Base-by-base conservation (phyloP, 306 rosid species). In the Dicorynia guianensis region DNA sequence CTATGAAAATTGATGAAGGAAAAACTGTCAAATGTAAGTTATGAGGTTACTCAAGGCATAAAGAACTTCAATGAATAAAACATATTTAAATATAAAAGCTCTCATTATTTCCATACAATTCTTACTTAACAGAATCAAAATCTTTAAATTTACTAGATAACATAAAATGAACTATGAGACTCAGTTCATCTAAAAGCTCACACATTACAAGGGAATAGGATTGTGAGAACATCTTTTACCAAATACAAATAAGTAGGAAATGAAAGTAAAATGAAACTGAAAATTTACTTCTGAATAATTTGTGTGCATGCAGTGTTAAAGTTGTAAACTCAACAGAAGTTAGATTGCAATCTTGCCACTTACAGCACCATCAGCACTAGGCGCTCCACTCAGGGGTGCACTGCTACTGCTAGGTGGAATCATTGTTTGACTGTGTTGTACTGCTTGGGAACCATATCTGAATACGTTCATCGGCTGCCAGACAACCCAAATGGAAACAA, bases 381-480 rank as follows among this genome's bases (percentile, higher is more conserved):
- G 74, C 67, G 87, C 84, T 74, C 85, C 89, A 76, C 60, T 73
- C 63, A 80, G 68, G 75, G 74, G 80, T 82, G 82, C 89, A 77
- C 71, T 74, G 73, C 75, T 81, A 33, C 63, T 75, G 71, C 81
- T 80, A 7, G 84, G 86, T 43, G 90, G 85, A 79, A 78, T 81
- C 74, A 59, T 63, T 74, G 90, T 72, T 81, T 88, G 93, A 81
- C 75, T 76, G 53, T 87, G 90, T 33, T 85, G 88, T 53, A 63
- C 77, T 62, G 80, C 44, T 57, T 86, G 93, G 70, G 88, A 85
- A 75, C 90, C 86, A 77, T 86, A 85, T 79, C 88, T 75, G 58
- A 88, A 83, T 74, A 85, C 77, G 74, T 89, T 88, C 90, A 88
- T 81, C 4, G 91, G 89, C 97, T 93, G 83, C 84, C 72, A 73